These are phyloP conservation scores for Amanita polypyramis DNA, from an alignment of 768 basidiomycete species.

Conservation along the genomic window DNA sequence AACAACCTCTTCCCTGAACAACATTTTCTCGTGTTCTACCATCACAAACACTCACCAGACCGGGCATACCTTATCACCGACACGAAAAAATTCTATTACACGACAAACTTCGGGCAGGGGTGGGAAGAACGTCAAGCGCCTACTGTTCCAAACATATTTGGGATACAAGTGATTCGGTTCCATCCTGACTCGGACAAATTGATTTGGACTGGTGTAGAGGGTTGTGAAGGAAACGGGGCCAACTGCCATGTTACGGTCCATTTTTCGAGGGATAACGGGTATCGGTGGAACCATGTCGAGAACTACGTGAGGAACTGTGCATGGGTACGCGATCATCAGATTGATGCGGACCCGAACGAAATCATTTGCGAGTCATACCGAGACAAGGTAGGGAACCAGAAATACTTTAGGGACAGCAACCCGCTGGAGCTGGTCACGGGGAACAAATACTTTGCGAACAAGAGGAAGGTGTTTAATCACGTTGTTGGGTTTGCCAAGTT, in stretches of 20 bases:
- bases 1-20: constrained; percentile 46
- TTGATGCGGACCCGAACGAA: constrained; percentile 75
- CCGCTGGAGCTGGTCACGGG: constrained; percentile 77
- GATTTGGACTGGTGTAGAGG: constrained; percentile 79
- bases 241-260: constrained; percentile 69
- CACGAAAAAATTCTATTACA: constrained; percentile 54
- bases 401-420: constrained; percentile 40
- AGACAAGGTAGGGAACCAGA: constrained; percentile 76
- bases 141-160: constrained; percentile 68
- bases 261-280: constrained; percentile 71
- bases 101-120: constrained; percentile 66
- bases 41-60: constrained; percentile 69
- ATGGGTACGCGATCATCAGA: constrained; percentile 76
- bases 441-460: constrained; percentile 55
- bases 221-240: constrained; percentile 36
- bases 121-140: constrained; percentile 61
- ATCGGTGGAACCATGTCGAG: constrained; percentile 67
- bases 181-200: constrained; percentile 78
- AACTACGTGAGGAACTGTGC: constrained; percentile 85
- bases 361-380: constrained; percentile 88
- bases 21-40: constrained; percentile 74
- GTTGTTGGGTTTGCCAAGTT: constrained; percentile 97
- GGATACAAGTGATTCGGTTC: constrained; percentile 71
- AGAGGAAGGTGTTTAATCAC: constrained; percentile 70
- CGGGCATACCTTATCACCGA: constrained; percentile 88